Conservation (phyloP, 805 yeast genomes). For the Blastobotrys attinorum region DNA sequence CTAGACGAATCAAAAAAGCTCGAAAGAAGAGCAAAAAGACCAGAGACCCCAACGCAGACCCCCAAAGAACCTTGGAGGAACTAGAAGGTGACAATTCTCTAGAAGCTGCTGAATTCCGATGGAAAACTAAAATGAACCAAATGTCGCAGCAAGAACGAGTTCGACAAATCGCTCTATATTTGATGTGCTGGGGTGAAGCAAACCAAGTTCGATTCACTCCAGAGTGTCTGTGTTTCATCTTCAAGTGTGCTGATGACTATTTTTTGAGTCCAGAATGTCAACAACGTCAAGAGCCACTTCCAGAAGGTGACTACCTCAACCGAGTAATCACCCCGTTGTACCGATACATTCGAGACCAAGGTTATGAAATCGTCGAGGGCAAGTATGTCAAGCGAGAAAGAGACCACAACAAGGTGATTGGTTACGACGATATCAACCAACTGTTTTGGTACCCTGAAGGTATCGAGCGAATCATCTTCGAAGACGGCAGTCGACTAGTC, state of each 20-base stretch:
- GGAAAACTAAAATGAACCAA: slow-evolving; percentile 42
- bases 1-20: slow-evolving; percentile 36
- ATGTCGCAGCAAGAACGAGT: slow-evolving; percentile 47
- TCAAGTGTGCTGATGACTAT: slow-evolving; percentile 69
- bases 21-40: slow-evolving; percentile 40
- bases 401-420: slow-evolving; percentile 65
- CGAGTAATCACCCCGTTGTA: slow-evolving; percentile 71
- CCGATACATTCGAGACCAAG: slow-evolving; percentile 47
- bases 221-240: slow-evolving; percentile 77
- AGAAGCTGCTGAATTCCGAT: slow-evolving; percentile 70
- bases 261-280: slow-evolving; percentile 40
- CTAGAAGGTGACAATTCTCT: slow-evolving; percentile 59
- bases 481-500: slow-evolving; percentile 41
- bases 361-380: slow-evolving; percentile 39
- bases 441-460: slow-evolving; percentile 77
- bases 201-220: slow-evolving; percentile 83
- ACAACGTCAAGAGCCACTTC: slow-evolving; percentile 25
- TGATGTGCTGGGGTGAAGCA: slow-evolving; percentile 86
- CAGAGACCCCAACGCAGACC: slow-evolving; percentile 42
- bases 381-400: slow-evolving; percentile 41
- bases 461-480: slow-evolving; percentile 45
- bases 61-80: slow-evolving; percentile 54
- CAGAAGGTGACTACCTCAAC: slow-evolving; percentile 39
- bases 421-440: slow-evolving; percentile 88
- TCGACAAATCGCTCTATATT: slow-evolving; percentile 58